Base-by-base conservation (phyloP, 257 asterid genomes). In the Solanum verrucosum region DNA sequence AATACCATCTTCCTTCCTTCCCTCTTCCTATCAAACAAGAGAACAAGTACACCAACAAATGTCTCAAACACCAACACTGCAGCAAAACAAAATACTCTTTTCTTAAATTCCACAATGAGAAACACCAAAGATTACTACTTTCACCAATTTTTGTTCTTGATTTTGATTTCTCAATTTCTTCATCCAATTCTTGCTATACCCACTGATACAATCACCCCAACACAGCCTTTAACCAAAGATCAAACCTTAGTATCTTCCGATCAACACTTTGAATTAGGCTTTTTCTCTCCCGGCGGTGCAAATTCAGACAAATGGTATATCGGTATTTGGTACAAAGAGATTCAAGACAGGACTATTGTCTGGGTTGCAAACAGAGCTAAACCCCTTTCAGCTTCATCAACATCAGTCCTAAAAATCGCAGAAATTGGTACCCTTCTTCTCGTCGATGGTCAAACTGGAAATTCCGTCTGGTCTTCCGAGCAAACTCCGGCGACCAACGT, bases 341-440 rank as follows among this genome's bases (percentile, higher is more conserved):
- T 68, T 31, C 83, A 86, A 29, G 81, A 88, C 5, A 85, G 65
- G 78, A 94, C 97, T 11, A 2, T 90, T 40, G 98, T 95, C 25
- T 97, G 99, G 99, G 97, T 97, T 23, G 98, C 96, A 0, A 97
- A 97, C 90, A 91, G 99, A 87, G 96, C 93, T 33, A 87, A 89
- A 0, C 99, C 99, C 12, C 91, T 96, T 16, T 29, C 44, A 18
- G 93, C 90, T 52, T 90, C 98, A 18, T 89, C 98, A 0, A 95
- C 25, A 29, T 81, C 96, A 37, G 29, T 87, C 25, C 52, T 97
- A 21, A 93, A 87, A 84, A 88, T 97, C 89, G 85, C 59, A 44
- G 94, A 65, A n/a, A 91, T 91, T 12, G 98, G 98, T 11, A 87
- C 89, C 72, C 35, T 97, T 7, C 63, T 84, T 18, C 92, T 97